Conservation (phyloP, 2,329 filamentous ascomycete genomes). For the Clarireedia paspali region DNA sequence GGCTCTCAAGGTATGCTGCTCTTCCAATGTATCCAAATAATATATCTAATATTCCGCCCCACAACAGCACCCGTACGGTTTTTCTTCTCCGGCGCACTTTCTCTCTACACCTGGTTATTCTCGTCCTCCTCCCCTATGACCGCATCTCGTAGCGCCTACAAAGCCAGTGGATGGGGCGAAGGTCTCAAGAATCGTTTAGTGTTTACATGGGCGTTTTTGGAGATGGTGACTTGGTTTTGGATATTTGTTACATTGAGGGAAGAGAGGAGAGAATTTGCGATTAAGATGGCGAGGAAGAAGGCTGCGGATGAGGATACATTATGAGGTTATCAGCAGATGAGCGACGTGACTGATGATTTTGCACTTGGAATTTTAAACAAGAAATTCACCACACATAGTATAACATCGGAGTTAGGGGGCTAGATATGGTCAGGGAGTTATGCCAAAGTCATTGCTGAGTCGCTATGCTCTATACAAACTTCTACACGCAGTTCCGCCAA, state of each 20-base stretch:
- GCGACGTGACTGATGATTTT: not conserved
- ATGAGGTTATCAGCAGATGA: conserved; percentile 11
- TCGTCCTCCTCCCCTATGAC: conserved; percentile 43
- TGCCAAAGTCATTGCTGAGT: no score
- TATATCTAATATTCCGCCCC: conserved; percentile 3
- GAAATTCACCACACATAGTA: not conserved
- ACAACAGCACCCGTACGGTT: conserved; percentile 53
- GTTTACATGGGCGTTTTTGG: conserved; percentile 78
- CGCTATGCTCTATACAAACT: not conserved
- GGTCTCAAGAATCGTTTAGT: conserved; percentile 76
- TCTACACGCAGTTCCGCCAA: not conserved
- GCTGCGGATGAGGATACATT: conserved; percentile 31
- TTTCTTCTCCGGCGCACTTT: conserved; percentile 51
- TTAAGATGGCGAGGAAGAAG: conserved; percentile 26
- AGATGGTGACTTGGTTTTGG: conserved; percentile 85
- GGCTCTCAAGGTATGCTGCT: conserved; percentile 55
- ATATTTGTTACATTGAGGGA: conserved; percentile 63
- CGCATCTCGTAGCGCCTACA: conserved; percentile 32
- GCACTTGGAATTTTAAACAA: conserved; percentile 1
- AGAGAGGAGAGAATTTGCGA: conserved; percentile 40
- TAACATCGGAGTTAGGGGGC: no score
- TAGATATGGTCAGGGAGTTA: no score
- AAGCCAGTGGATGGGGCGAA: conserved; percentile 46
- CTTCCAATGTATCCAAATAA: conserved; percentile 39
- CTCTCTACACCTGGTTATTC: conserved; percentile 59